Evolutionary conservation across 2,329 filamentous ascomycete species (phyloP).

Genomic region (Daldinia sp.): DNA sequence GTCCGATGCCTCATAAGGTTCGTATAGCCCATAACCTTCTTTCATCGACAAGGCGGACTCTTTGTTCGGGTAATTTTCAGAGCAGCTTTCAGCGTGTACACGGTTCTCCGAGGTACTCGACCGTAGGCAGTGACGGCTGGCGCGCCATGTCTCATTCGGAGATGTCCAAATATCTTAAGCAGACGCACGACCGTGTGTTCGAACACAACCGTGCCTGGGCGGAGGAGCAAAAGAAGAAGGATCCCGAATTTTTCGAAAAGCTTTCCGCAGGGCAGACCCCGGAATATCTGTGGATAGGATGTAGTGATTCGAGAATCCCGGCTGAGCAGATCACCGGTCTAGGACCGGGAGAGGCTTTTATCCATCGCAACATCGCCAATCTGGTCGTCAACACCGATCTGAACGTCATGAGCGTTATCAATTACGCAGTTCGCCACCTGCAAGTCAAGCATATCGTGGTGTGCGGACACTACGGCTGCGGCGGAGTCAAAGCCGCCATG

Average conservation of each 20-base stretch:
- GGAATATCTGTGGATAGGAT: constrained; percentile 88
- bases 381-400: constrained; percentile 82
- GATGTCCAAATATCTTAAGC: constrained; percentile 64
- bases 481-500: constrained; percentile 78
- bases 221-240: constrained; percentile 61
- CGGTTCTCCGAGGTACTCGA: constrained; percentile 21
- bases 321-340: constrained; percentile 86
- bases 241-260: constrained; percentile 72
- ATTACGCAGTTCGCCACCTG: constrained; percentile 84
- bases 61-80: neutral
- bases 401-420: constrained; percentile 81
- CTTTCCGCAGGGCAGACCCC: constrained; percentile 71
- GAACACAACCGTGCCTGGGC: constrained; percentile 75
- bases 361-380: constrained; percentile 96
- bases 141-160: constrained; percentile 47
- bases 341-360: constrained; percentile 89
- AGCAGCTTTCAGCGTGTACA: neutral
- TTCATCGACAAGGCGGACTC: constrained; percentile 14
- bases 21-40: constrained; percentile 13
- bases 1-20: constrained; percentile 28
- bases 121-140: constrained; percentile 21
- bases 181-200: constrained; percentile 73
- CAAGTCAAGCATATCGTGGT: constrained; percentile 83
- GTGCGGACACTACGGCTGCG: constrained; percentile 81
- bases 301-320: constrained; percentile 89